Conservation (phyloP, 2,329 filamentous ascomycete species). For the Botrytis paeoniae region DNA sequence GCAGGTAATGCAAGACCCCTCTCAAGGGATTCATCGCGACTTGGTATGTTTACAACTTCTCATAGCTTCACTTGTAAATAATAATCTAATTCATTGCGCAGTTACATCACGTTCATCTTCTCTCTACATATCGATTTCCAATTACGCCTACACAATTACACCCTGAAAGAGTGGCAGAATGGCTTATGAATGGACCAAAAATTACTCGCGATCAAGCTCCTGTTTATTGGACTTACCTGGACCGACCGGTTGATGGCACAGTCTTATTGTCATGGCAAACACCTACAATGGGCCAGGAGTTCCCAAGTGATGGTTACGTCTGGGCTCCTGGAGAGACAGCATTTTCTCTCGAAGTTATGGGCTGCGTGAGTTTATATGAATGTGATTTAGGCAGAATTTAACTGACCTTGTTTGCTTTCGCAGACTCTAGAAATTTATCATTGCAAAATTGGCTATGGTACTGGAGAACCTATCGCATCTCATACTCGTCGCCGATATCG, state of each 20-base stretch:
- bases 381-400: background rate
- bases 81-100: conserved; percentile 25
- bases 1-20: conserved; percentile 44
- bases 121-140: conserved; percentile 81
- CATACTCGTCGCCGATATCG: conserved; percentile 86
- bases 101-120: conserved; percentile 72
- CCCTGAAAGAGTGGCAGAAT: conserved; percentile 74
- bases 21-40: conserved; percentile 43
- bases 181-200: conserved; percentile 78
- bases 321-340: conserved; percentile 81
- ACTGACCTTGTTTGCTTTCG: conserved; percentile 22
- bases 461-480: conserved; percentile 69
- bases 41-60: conserved; percentile 40
- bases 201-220: conserved; percentile 80
- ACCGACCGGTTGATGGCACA: conserved; percentile 76
- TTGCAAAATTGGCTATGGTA: conserved; percentile 76
- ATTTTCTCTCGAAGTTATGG: conserved; percentile 69
- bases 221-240: conserved; percentile 91
- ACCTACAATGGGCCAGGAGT: conserved; percentile 66
- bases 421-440: conserved; percentile 87
- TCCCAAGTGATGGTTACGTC: conserved; percentile 87
- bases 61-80: conserved; percentile 8
- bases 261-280: conserved; percentile 90
- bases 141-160: conserved; percentile 63
- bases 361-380: conserved; percentile 53